Evolutionary conservation across 2,329 filamentous ascomycete species (phyloP).

Genomic region (Tolypocladium album): DNA sequence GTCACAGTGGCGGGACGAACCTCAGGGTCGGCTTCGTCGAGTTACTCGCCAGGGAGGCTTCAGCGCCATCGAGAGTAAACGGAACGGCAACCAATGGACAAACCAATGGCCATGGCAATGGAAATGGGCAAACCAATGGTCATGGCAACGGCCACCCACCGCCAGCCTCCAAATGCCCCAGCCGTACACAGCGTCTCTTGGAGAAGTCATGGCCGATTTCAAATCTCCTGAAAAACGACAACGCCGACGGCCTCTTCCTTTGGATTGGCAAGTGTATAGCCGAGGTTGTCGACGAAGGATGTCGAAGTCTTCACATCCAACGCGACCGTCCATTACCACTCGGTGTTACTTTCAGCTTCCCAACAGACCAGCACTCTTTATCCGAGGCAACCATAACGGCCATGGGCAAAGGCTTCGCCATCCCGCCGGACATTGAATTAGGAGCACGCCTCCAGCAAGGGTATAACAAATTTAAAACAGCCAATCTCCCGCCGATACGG

Average conservation of each 20-base stretch:
- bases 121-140: slow-evolving; percentile 2
- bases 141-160: background rate
- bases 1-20: slow-evolving; percentile 53
- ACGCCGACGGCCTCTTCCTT: slow-evolving; percentile 64
- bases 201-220: slow-evolving; percentile 67
- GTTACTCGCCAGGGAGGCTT: slow-evolving; percentile 30
- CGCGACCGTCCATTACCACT: slow-evolving; percentile 41
- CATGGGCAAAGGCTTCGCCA: slow-evolving; percentile 62
- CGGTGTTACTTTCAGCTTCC: slow-evolving; percentile 62
- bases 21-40: slow-evolving; percentile 59
- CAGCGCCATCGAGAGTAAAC: background rate
- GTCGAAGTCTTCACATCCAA: slow-evolving; percentile 29
- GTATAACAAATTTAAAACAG: slow-evolving; percentile 39
- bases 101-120: background rate
- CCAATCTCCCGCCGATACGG: slow-evolving; percentile 50
- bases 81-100: slow-evolving; percentile 4
- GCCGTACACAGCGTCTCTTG: slow-evolving; percentile 44
- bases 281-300: slow-evolving; percentile 54
- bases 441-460: slow-evolving; percentile 47
- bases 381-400: slow-evolving; percentile 52
- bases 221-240: slow-evolving; percentile 61
- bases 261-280: slow-evolving; percentile 76
- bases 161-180: slow-evolving; percentile 5
- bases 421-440: slow-evolving; percentile 49
- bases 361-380: slow-evolving; percentile 54